Conservation (phyloP, 495 filamentous ascomycete species). For the Xylaria longipes region DNA sequence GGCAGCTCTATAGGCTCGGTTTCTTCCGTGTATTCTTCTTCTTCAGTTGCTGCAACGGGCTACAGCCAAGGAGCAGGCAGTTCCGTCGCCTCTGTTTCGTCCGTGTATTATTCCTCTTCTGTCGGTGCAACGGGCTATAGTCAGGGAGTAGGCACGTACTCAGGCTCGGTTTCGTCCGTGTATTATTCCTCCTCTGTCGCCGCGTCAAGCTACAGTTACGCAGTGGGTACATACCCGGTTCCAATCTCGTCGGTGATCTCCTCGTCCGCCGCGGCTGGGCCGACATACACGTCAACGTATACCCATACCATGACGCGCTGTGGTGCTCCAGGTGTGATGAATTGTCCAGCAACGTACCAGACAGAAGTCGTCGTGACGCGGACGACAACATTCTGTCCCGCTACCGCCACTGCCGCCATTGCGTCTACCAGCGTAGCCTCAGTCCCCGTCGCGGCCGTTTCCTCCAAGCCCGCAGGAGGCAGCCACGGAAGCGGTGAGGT, state of each 20-base stretch:
- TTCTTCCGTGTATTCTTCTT: background rate
- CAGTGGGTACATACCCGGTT: background rate
- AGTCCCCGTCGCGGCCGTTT: background rate
- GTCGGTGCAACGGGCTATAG: background rate
- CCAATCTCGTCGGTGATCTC: background rate
- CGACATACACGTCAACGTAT: conserved; percentile 21
- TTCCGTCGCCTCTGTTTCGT: background rate
- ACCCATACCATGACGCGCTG: conserved; percentile 35
- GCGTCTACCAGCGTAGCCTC: background rate
- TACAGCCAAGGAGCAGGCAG: background rate
- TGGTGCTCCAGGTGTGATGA: conserved; percentile 30
- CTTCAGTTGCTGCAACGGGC: background rate
- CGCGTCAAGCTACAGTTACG: background rate
- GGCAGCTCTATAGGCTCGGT: background rate
- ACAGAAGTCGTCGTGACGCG: conserved; percentile 31
- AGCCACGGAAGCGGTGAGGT: background rate
- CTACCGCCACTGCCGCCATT: conserved; percentile 1
- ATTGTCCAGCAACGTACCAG: conserved; percentile 37
- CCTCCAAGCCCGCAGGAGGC: background rate
- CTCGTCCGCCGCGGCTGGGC: background rate
- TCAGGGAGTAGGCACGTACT: background rate
- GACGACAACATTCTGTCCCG: conserved; percentile 32
- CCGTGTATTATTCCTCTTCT: conserved; percentile 4
- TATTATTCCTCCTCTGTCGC: conserved; percentile 4
- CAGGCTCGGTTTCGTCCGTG: background rate